These are phyloP conservation scores for Paraphaeosphaeria sporulosa DNA, from an alignment of 2,329 filamentous ascomycete species.

Conservation along the genomic window DNA sequence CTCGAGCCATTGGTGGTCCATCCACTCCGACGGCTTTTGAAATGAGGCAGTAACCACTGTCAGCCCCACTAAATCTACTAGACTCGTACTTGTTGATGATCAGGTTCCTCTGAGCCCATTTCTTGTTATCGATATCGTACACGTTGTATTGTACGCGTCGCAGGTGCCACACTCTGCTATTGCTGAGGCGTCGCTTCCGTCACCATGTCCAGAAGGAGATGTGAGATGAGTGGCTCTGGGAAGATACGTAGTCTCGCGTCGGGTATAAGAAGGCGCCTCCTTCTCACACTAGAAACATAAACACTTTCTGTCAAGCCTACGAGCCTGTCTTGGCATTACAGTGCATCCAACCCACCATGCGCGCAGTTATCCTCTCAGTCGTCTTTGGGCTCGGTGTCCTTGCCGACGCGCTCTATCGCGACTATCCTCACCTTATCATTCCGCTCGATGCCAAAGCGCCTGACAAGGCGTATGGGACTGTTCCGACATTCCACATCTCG, in stretches of 20 bases:
- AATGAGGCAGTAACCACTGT: constrained; percentile 7
- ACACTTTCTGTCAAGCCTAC: not conserved
- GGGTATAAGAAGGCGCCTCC: constrained; percentile 6
- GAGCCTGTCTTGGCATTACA: not conserved
- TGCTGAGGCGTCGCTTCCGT: constrained; percentile 20
- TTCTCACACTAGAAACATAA: not conserved
- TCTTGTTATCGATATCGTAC: not conserved
- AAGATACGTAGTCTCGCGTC: not conserved
- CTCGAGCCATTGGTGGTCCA: not conserved
- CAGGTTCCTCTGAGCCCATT: not conserved
- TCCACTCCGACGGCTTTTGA: not conserved
- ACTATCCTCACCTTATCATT: constrained; percentile 46
- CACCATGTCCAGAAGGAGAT: not conserved
- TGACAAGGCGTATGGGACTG: constrained; percentile 31
- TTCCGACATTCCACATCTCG: constrained; percentile 30
- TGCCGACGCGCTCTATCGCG: constrained; percentile 22
- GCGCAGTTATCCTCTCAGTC: constrained; percentile 25
- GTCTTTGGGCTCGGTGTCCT: constrained; percentile 24
- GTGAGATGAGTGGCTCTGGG: not conserved
- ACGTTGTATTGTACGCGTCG: constrained; percentile 1
- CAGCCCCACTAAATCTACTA: not conserved
- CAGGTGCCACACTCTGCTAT: constrained; percentile 18
- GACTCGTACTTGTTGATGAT: not conserved
- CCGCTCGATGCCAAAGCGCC: constrained; percentile 35
- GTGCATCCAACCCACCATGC: constrained; percentile 30